Conservation (phyloP, 805 yeast species). For the Yarrowia bubula region DNA sequence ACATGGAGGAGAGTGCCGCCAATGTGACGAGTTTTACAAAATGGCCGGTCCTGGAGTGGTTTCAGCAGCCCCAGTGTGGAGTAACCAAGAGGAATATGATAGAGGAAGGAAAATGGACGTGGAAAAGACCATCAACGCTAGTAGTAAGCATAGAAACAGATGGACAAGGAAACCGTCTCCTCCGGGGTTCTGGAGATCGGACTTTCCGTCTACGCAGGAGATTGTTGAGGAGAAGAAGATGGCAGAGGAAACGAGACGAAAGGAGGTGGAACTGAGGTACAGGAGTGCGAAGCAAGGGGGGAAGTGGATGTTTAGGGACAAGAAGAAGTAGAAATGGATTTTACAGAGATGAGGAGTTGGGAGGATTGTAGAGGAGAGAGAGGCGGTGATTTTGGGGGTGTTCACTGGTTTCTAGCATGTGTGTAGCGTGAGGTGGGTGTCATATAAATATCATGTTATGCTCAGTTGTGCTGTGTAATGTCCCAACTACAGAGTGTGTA, state of each 20-base stretch:
- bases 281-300: slow-evolving; percentile 46
- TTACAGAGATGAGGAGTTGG: too few relatives aligned
- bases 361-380: too few relatives aligned
- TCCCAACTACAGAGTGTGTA: too few relatives aligned
- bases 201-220: slow-evolving; percentile 60
- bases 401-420: too few relatives aligned
- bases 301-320: slow-evolving; percentile 43
- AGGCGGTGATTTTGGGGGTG: too few relatives aligned
- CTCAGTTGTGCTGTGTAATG: too few relatives aligned
- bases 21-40: slow-evolving; percentile 40
- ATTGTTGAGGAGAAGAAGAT: slow-evolving; percentile 42
- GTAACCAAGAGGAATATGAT: slow-evolving; percentile 25
- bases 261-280: slow-evolving; percentile 47
- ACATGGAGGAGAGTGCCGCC: slow-evolving; percentile 41
- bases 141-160: slow-evolving; percentile 35
- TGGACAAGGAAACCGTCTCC: slow-evolving; percentile 48
- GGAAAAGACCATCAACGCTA: slow-evolving; percentile 28
- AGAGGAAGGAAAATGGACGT: not conserved
- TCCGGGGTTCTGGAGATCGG: slow-evolving; percentile 59
- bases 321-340: not conserved
- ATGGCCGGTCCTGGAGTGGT: slow-evolving; percentile 36
- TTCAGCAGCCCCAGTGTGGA: slow-evolving; percentile 39
- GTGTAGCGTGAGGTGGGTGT: too few relatives aligned
- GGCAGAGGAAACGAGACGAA: slow-evolving; percentile 38
- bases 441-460: too few relatives aligned